Evolutionary conservation across 2,329 filamentous ascomycete species (phyloP).

Genomic region (Chaetomiaceae sp.): DNA sequence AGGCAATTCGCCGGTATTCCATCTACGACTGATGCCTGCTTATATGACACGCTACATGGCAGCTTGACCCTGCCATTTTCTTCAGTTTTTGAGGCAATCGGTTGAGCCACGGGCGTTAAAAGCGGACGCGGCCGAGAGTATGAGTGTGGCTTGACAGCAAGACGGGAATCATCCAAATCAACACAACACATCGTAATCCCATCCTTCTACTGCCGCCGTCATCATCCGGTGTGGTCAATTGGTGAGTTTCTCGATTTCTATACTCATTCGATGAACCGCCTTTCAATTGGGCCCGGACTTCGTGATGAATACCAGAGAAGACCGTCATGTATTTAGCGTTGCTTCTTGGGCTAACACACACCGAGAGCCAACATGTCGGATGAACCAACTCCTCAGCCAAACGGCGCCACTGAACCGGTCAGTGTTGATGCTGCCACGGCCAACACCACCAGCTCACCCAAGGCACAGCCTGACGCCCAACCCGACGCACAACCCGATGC

Average conservation of each 20-base stretch:
- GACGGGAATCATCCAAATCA: neutral
- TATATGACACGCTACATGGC: neutral
- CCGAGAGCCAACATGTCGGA: slow-evolving; percentile 9
- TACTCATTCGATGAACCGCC: too few species aligned
- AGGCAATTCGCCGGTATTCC: neutral
- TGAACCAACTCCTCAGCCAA: neutral
- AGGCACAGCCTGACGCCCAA: too few species aligned
- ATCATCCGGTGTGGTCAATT: neutral
- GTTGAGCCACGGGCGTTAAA: too few species aligned
- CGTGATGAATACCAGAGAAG: too few species aligned
- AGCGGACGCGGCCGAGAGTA: neutral
- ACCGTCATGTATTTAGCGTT: too few species aligned
- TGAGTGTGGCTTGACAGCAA: neutral
- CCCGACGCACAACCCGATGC: too few species aligned
- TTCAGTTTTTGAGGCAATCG: slow-evolving; percentile 2
- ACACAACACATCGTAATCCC: neutral
- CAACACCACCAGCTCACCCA: neutral
- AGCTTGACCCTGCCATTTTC: neutral
- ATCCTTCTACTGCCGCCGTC: neutral
- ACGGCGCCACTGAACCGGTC: neutral
- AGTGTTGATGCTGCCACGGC: neutral
- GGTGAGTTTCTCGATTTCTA: too few species aligned
- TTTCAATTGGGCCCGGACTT: too few species aligned
- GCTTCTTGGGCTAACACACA: neutral
- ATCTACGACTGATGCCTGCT: neutral